Evolutionary conservation across 805 yeast species (phyloP).

Genomic region (Torulaspora franciscae): DNA sequence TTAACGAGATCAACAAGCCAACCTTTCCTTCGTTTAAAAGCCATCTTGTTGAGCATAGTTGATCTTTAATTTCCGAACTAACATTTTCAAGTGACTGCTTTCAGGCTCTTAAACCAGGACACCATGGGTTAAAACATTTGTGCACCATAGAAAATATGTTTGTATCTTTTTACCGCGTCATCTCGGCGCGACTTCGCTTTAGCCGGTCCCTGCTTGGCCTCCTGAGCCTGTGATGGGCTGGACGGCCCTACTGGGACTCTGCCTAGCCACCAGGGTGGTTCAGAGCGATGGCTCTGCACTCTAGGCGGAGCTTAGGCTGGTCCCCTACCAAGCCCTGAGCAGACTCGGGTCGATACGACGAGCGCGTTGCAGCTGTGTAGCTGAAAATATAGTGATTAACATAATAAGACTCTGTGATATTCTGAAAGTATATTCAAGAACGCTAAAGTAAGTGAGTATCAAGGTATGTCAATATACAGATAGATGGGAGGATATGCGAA

Average conservation of each 20-base stretch:
- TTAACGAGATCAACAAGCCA: not conserved
- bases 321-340: not conserved
- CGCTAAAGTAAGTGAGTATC: conserved; percentile 12
- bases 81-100: not conserved
- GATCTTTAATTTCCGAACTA: not conserved
- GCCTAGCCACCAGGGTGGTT: too few relatives aligned
- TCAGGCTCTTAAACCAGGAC: not conserved
- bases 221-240: too few relatives aligned
- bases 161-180: too few relatives aligned
- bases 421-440: not conserved
- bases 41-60: not conserved
- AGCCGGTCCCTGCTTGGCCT: not conserved
- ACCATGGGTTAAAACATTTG: not conserved
- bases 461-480: conserved; percentile 11
- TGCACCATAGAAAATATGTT: not conserved
- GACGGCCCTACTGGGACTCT: too few relatives aligned
- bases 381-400: not conserved
- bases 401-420: not conserved
- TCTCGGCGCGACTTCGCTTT: not conserved
- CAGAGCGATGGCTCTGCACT: too few relatives aligned
- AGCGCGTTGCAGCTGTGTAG: not conserved
- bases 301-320: too few relatives aligned
- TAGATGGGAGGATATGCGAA: not conserved
- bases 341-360: not conserved
- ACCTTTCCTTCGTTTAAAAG: not conserved